These are phyloP conservation scores for Tephrocybe sp. DNA, from an alignment of 768 basidiomycete species.

Conservation along the genomic window DNA sequence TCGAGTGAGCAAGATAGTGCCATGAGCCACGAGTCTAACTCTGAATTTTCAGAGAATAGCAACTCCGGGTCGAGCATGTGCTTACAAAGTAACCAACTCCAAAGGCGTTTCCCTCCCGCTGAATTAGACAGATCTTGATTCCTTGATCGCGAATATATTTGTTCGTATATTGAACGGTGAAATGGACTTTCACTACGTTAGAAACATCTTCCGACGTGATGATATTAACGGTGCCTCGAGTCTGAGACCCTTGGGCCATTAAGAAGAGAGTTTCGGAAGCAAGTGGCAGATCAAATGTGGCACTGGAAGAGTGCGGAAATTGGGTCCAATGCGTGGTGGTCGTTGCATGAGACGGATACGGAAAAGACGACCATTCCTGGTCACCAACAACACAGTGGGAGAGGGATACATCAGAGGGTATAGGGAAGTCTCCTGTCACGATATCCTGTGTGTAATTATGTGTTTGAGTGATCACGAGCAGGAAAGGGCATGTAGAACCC, in stretches of 20 bases:
- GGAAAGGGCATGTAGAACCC: not conserved
- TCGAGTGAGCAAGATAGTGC: conserved; percentile 1
- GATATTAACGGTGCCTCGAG: conserved; percentile 25
- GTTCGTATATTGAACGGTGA: conserved; percentile 22
- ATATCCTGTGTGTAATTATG: conserved; percentile 4
- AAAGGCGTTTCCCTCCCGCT: conserved; percentile 21
- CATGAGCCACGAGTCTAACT: conserved; percentile 7
- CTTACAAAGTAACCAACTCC: conserved; percentile 39
- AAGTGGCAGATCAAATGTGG: conserved; percentile 18
- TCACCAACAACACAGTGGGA: conserved; percentile 6
- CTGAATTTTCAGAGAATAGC: not conserved
- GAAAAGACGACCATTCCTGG: conserved; percentile 8
- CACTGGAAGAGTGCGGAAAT: conserved; percentile 16
- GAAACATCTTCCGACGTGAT: conserved; percentile 19
- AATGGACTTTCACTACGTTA: conserved; percentile 24
- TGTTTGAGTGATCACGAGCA: not conserved
- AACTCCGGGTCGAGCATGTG: not conserved
- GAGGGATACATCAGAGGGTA: conserved; percentile 16
- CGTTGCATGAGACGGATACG: not conserved
- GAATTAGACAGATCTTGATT: conserved; percentile 29
- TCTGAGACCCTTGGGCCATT: conserved; percentile 24
- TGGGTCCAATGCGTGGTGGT: not conserved
- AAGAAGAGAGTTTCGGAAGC: conserved; percentile 27
- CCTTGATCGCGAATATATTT: conserved; percentile 17
- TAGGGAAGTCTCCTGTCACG: conserved; percentile 14